Conservation (phyloP, 1,284 basidiomycete species). For the Polyporus tsugae region DNA sequence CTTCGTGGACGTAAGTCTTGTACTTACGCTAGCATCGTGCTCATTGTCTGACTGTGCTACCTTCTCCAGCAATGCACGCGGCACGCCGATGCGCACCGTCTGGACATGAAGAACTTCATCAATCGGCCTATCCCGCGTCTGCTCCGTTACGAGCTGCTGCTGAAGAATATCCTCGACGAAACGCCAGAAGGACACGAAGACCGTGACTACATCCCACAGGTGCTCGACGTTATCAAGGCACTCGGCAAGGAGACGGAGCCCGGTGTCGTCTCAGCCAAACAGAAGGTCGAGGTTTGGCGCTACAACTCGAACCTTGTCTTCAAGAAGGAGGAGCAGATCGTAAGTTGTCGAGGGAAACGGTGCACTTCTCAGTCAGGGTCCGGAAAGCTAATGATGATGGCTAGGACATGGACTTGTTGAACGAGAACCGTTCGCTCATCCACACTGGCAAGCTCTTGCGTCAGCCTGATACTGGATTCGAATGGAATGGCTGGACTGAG, state of each 20-base stretch:
- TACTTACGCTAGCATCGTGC: background rate
- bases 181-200: slow-evolving; percentile 82
- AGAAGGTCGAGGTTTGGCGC: slow-evolving; percentile 88
- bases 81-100: slow-evolving; percentile 76
- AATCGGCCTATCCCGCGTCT: slow-evolving; percentile 90
- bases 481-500: slow-evolving; percentile 86
- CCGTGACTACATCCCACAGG: slow-evolving; percentile 78
- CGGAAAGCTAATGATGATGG: slow-evolving; percentile 4
- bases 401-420: slow-evolving; percentile 88
- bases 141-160: slow-evolving; percentile 87
- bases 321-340: slow-evolving; percentile 81
- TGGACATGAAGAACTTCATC: slow-evolving; percentile 90
- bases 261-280: slow-evolving; percentile 83
- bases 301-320: slow-evolving; percentile 84
- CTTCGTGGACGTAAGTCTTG: slow-evolving; percentile 79
- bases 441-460: slow-evolving; percentile 84
- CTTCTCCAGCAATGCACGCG: slow-evolving; percentile 67
- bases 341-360: slow-evolving; percentile 50
- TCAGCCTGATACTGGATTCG: slow-evolving; percentile 86
- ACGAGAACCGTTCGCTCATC: slow-evolving; percentile 85
- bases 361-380: too few species aligned
- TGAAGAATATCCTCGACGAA: slow-evolving; percentile 81
- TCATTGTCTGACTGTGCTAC: background rate
- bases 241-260: slow-evolving; percentile 88
- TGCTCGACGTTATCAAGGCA: slow-evolving; percentile 85